phyloP scores from a whole-genome alignment of 306 rosid species.

The Cucumis cinereus region DNA sequence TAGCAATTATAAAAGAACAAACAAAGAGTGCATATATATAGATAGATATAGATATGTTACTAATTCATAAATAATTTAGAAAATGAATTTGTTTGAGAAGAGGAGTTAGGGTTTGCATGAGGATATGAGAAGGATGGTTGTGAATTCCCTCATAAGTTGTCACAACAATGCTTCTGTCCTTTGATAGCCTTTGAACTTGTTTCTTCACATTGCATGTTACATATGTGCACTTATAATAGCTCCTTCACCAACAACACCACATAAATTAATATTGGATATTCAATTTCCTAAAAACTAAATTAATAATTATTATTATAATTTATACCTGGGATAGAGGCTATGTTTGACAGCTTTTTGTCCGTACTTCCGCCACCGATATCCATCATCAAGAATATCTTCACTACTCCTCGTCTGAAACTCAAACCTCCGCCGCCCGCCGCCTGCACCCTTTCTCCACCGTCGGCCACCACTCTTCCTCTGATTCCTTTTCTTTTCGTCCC shows the following conservation, averaged over 20 bases:
- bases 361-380: constrained; percentile 93
- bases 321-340: constrained; percentile 61
- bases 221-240: constrained; percentile 87
- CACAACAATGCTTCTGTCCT: constrained; percentile 78
- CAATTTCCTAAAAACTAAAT: too few relatives aligned
- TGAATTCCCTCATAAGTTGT: constrained; percentile 87
- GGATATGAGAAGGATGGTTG: constrained; percentile 82
- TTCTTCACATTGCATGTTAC: constrained; percentile 92
- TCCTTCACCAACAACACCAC: constrained; percentile 23
- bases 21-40: too few relatives aligned
- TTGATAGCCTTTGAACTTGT: constrained; percentile 82
- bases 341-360: constrained; percentile 93
- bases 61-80: neutral
- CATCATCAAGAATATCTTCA: constrained; percentile 89
- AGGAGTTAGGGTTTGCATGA: constrained; percentile 91
- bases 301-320: too few relatives aligned
- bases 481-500: neutral
- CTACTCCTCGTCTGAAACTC: constrained; percentile 81
- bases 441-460: constrained; percentile 28
- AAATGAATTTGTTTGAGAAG: constrained; percentile 65
- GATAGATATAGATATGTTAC: too few relatives aligned
- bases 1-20: too few relatives aligned
- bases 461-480: constrained; percentile 15
- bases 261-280: too few relatives aligned
- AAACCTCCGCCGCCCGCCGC: constrained; percentile 44